Conservation (phyloP, 495 filamentous ascomycete genomes). For the Xylaria palmicola region DNA sequence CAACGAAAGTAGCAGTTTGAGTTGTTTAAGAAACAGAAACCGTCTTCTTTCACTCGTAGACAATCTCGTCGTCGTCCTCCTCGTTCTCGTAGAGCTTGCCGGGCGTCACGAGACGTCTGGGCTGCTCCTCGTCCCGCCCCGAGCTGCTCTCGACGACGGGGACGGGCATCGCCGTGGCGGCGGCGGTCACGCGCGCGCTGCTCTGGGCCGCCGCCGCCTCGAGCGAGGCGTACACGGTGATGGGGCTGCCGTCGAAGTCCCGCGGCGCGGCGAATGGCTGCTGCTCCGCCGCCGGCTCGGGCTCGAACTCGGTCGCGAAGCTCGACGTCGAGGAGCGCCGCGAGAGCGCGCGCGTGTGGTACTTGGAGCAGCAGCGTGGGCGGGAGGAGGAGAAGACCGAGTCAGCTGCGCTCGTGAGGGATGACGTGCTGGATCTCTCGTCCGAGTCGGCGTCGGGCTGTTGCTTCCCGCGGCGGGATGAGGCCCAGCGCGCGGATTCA, state of each 20-base stretch:
- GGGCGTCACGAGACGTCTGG: constrained; percentile 27
- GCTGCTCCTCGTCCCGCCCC: background rate
- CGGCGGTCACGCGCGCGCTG: constrained; percentile 19
- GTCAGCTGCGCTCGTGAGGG: background rate
- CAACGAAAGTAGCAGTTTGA: no score
- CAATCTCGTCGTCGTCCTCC: constrained; percentile 36
- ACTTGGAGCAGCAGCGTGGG: constrained; percentile 16
- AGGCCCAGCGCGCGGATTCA: constrained; percentile 4
- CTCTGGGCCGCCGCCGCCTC: constrained; percentile 22
- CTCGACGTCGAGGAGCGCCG: constrained; percentile 29
- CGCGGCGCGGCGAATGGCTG: constrained; percentile 22
- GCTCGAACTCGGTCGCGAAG: constrained; percentile 23
- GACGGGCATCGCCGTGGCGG: background rate
- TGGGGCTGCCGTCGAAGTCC: constrained; percentile 27
- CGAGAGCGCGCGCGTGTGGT: constrained; percentile 16
- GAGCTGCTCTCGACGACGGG: background rate
- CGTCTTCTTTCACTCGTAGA: constrained; percentile 12
- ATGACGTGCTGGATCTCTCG: background rate
- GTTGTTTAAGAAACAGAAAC: no score
- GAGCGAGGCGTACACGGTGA: constrained; percentile 29
- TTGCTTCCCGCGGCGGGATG: background rate
- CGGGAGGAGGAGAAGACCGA: constrained; percentile 6
- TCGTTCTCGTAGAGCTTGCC: constrained; percentile 38
- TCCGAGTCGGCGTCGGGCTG: no score
- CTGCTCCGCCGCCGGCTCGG: constrained; percentile 17